Base-by-base conservation (phyloP, 495 filamentous ascomycete genomes). In the Cetradonia linearis region DNA sequence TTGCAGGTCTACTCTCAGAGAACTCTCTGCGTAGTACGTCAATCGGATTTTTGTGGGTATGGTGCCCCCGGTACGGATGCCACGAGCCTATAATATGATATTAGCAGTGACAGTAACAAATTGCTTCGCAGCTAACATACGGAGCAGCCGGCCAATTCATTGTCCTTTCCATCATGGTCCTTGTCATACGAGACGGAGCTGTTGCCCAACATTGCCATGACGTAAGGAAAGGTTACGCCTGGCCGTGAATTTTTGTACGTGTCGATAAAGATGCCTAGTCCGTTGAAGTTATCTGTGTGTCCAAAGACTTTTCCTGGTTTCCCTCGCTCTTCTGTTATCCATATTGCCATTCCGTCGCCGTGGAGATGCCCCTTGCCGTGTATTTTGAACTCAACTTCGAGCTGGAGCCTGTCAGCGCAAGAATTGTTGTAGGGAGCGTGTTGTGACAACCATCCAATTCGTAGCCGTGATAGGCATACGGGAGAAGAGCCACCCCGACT, bases 171-270 rank as follows among this genome's bases (percentile, higher is more conserved):
- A 70, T 99, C 94, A 66, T 92, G 91, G 63, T 84, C 86, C 72
- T 96, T 88, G 74, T 96, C 89, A 73, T 99, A 99, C 23, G 78
- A 74, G 33, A 86, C 95, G 70, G 87, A 74, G 34, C 93, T 91
- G 71, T 99, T 93, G 53, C 86, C 93, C 69, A 95, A 78, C 93
- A 97, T 96, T 55, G 94, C 94, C 90, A 96, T 95, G 66, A 99
- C 87, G 67, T 96, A 97, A 42, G 94, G 94, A 73, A 99, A 99
- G 27, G 94, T 85, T 20, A 86, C 85, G 11, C 94, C 94, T 10
- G 94, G 94, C 20, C 94, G 84, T 77, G 95, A 95, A 76, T 99
- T 99, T 83, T 99, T 99, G 78, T 99, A 99, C 50, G 94, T 99
- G 70, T 99, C 94, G 75, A 99, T 84, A 79, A 99, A 96, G 69